Base-by-base conservation (phyloP, 345 rosid species). In the Excoecaria cochinchinensis region DNA sequence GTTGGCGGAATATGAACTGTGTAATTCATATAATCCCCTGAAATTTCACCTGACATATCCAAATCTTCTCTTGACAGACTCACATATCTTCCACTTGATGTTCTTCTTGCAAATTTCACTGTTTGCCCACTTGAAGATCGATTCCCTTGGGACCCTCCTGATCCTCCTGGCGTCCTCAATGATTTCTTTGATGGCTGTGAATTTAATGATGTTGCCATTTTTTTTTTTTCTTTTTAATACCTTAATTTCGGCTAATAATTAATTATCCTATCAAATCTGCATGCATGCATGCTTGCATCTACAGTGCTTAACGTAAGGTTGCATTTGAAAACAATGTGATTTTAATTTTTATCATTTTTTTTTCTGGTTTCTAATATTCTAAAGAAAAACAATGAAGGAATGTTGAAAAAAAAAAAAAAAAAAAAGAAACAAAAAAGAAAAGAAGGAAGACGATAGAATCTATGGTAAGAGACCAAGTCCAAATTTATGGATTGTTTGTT, bases 1-100 rank as follows among this genome's bases (percentile, higher is more conserved):
- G 98, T 95, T 0, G 94, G 88, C 9, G 99, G 99, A 63, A 95
- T 93, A 76, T 93, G 99, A 13, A 95, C 99, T 0, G 97, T 93
- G 78, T 95, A 93, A 77, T 93, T 92, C 86, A 87, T 89, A 79
- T 91, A 91, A 38, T 95, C 98, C 14, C 91, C 95, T 0, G 93
- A 84, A 2, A 88, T 3, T 71, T 95, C 99, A 0, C 92, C 96
- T 0, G 99, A 93, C 86, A 89, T 84, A 70, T 93, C 99, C 5
- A 91, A 90, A 63, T 91, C 97, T 10, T 93, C 99, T 22, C 91
- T 85, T 6, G 96, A 91, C 12, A 95, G 82, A 78, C 93, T 93
- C 50, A 95, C 90, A n/a, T 91, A 95, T 47, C 97, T 78, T n/a
- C 99, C 99, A 55, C 99, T 95, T 0, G 98, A 90, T 15, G 98